Percentiles rank a stretch among this genome's conserved stretches.
Conservation (phyloP, 176 grass and related monocot genomes). For the Canna indica region DNA sequence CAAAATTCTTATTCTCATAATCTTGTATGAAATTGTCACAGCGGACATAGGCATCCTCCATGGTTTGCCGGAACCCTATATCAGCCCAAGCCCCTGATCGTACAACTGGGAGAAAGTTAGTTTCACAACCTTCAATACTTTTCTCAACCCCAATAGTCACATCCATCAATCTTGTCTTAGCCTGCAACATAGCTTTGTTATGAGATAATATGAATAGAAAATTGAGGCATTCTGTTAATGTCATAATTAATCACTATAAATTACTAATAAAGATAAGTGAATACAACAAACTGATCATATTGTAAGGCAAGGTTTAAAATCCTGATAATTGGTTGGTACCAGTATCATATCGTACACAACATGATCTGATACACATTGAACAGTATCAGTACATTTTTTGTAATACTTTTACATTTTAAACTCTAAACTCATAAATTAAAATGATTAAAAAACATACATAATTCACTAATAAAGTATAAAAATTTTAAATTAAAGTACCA, state of each 20-base stretch:
- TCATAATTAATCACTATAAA: not conserved
- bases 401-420: no score
- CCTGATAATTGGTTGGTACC: no score
- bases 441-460: no score
- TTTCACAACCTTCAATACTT: slow-evolving; percentile 30
- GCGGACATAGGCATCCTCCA: slow-evolving; percentile 86
- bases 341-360: no score
- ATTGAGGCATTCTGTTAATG: not conserved
- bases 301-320: no score
- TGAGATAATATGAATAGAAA: not conserved
- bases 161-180: slow-evolving; percentile 34
- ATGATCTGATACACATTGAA: no score
- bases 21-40: slow-evolving; percentile 61
- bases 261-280: no score
- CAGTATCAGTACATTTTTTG: no score
- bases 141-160: slow-evolving; percentile 30
- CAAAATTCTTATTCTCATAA: slow-evolving; percentile 48
- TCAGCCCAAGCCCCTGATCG: slow-evolving; percentile 76
- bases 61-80: slow-evolving; percentile 48
- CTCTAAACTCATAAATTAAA: no score
- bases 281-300: no score
- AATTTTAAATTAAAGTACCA: no score
- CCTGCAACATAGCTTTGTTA: slow-evolving; percentile 21
- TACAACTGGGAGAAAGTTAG: slow-evolving; percentile 54
- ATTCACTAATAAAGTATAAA: no score